phyloP scores from a whole-genome alignment of 2,329 filamentous ascomycete genomes.

The Microcyclospora tardicrescens region DNA sequence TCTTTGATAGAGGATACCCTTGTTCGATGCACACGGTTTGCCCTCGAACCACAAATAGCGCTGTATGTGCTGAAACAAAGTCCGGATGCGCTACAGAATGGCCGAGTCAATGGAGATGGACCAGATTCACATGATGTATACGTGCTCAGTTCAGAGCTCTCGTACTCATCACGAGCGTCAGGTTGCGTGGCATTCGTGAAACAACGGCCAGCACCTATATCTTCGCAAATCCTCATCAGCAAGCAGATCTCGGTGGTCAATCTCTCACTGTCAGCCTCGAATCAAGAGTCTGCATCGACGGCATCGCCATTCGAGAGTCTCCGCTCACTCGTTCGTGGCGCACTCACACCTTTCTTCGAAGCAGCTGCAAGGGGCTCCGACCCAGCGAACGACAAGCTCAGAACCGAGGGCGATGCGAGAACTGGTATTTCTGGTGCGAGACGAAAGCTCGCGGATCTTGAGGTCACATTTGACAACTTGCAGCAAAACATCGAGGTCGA shows the following conservation, averaged over 20 bases:
- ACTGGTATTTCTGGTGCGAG: conserved; percentile 94
- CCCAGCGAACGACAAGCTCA: conserved; percentile 49
- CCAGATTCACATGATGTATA: conserved; percentile 49
- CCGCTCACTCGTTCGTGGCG: conserved; percentile 82
- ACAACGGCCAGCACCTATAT: conserved; percentile 65
- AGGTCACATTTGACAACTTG: conserved; percentile 76
- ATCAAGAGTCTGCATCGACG: conserved; percentile 31
- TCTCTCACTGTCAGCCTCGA: conserved; percentile 47
- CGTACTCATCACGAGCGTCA: conserved; percentile 63
- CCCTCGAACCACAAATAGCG: conserved; percentile 71
- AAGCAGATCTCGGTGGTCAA: conserved; percentile 90
- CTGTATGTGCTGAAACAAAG: conserved; percentile 82
- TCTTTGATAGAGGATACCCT: conserved; percentile 63
- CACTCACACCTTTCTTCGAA: conserved; percentile 91
- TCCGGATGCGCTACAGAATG: conserved; percentile 42
- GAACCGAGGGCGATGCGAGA: conserved; percentile 78
- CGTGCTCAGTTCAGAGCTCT: conserved; percentile 68
- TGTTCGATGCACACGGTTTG: conserved; percentile 78
- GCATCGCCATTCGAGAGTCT: conserved; percentile 83
- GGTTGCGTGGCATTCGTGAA: conserved; percentile 85
- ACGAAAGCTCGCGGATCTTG: conserved; percentile 90
- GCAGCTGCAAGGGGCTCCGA: conserved; percentile 80
- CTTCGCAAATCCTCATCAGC: conserved; percentile 66
- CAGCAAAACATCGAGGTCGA: conserved; percentile 98
- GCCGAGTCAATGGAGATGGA: conserved; percentile 22